These are phyloP conservation scores for Celoporthe dispersa DNA, from an alignment of 2,329 filamentous ascomycete species.

Conservation along the genomic window DNA sequence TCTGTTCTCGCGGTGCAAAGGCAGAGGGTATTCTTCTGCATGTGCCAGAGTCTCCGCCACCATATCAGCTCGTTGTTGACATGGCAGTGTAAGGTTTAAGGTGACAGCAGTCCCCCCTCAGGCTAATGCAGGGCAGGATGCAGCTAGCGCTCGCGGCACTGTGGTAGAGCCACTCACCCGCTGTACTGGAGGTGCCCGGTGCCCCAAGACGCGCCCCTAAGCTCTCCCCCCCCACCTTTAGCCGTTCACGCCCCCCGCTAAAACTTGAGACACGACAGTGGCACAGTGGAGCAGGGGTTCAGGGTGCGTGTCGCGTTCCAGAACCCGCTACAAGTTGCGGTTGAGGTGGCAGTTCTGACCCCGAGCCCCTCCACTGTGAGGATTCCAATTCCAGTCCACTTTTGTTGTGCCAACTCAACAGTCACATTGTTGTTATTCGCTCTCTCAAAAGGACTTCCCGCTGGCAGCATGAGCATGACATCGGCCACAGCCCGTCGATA, in stretches of 20 bases:
- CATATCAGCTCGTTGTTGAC: too few relatives aligned
- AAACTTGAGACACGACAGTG: neutral
- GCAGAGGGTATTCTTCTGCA: neutral
- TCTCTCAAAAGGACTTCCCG: neutral
- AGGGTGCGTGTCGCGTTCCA: neutral
- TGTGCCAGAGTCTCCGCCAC: neutral
- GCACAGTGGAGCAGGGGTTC: neutral
- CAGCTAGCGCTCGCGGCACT: neutral
- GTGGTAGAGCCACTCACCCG: neutral
- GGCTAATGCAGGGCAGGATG: neutral
- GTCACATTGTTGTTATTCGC: constrained; percentile 3
- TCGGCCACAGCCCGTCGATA: constrained; percentile 10
- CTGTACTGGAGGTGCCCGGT: neutral
- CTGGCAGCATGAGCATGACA: constrained; percentile 26
- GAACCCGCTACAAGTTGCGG: neutral
- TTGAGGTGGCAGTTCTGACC: neutral
- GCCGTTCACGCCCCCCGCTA: neutral
- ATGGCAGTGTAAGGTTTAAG: too few relatives aligned
- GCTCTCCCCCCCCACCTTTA: neutral
- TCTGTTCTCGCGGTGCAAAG: neutral
- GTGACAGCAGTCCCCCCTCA: neutral
- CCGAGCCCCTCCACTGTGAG: neutral
- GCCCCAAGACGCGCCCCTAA: neutral
- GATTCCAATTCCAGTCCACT: neutral
- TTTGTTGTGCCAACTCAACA: constrained; percentile 1